Percentiles rank a stretch among this genome's conserved stretches.
Conservation (phyloP, 345 rosid species). For the Raphanus sativus region DNA sequence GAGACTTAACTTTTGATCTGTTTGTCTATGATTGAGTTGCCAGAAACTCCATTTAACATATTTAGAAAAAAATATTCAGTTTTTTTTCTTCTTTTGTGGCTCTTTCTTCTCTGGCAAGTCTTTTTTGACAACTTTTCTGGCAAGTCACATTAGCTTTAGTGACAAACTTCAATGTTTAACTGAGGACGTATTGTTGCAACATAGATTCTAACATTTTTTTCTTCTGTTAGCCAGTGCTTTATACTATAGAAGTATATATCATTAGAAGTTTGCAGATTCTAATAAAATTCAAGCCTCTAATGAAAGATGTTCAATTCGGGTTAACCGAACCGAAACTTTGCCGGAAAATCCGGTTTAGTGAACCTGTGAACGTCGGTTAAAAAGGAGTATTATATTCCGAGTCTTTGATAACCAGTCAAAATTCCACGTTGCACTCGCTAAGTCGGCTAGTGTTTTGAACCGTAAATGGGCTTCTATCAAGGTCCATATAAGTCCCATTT, state of each 20-base stretch:
- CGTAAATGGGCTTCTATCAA: slow-evolving; percentile 14
- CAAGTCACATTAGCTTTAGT: not conserved
- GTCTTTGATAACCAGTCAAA: not conserved
- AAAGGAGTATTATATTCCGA: not conserved
- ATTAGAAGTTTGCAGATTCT: not conserved
- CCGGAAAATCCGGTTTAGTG: not conserved
- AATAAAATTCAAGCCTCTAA: not conserved
- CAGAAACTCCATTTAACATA: too few relatives aligned
- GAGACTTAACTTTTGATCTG: not conserved
- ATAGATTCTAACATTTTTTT: not conserved
- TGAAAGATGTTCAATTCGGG: not conserved
- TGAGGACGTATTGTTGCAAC: not conserved
- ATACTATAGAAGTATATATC: not conserved
- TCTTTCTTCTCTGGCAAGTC: not conserved
- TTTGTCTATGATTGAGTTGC: not conserved
- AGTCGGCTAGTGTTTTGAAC: slow-evolving; percentile 18
- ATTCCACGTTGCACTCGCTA: slow-evolving; percentile 1
- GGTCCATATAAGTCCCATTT: slow-evolving; percentile 4
- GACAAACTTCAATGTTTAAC: not conserved
- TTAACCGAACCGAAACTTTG: not conserved
- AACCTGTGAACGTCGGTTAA: not conserved
- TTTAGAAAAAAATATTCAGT: not conserved
- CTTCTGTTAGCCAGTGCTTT: not conserved
- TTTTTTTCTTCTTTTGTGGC: not conserved
- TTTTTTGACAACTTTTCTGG: not conserved